A percentile compares a stretch with the other conserved stretches of the same genome.
Evolutionary conservation across 129 eudicot genomes (phyloP).

Genomic region (Artemisia annua): DNA sequence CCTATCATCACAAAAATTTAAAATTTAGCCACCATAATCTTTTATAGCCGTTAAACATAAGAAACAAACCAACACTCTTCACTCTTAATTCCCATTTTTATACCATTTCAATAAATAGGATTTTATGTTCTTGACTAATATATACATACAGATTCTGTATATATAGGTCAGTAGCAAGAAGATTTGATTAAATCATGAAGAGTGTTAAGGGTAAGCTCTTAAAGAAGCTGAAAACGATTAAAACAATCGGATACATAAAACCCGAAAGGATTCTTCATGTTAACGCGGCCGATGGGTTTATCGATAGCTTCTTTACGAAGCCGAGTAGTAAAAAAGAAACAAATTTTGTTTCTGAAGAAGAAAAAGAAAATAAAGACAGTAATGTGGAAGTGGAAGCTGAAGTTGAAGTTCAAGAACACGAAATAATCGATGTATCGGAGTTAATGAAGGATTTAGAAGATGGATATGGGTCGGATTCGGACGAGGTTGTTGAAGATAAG

Average conservation of each 20-base stretch:
- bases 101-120: constrained; percentile 26
- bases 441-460: constrained; percentile 76
- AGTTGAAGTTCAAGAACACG: constrained; percentile 51
- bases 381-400: constrained; percentile 24
- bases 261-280: constrained; percentile 56
- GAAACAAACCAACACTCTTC: constrained; percentile 29
- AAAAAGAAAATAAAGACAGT: constrained; percentile 23
- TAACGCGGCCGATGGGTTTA: constrained; percentile 39
- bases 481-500: constrained; percentile 29
- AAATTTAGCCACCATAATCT: constrained; percentile 31
- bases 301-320: constrained; percentile 34
- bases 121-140: neutral
- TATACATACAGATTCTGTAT: constrained; percentile 16
- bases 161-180: neutral
- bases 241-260: constrained; percentile 67
- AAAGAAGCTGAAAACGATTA: constrained; percentile 77
- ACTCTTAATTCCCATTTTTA: constrained; percentile 16
- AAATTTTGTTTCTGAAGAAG: constrained; percentile 32
- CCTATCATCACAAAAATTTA: constrained; percentile 37
- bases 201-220: constrained; percentile 75
- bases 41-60: constrained; percentile 61
- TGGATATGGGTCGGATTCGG: constrained; percentile 37
- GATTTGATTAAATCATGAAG: constrained; percentile 40
- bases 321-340: constrained; percentile 32
- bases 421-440: constrained; percentile 65